phyloP scores from a whole-genome alignment of 805 yeast genomes.

The Suhomyces prunicola region DNA sequence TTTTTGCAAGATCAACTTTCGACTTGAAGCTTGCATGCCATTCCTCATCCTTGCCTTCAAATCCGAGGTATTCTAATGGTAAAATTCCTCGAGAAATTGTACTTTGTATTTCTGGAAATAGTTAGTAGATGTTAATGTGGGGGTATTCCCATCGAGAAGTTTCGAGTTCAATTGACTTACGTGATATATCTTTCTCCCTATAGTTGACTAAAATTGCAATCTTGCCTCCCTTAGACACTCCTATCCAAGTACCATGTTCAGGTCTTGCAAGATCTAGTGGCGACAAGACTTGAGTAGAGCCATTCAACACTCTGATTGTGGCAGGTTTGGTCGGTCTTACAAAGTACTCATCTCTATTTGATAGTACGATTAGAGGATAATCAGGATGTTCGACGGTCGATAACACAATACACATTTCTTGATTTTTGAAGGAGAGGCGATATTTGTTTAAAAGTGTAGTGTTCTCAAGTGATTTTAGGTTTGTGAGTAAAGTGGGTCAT shows the following conservation, averaged over 20 bases:
- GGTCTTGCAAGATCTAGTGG: slow-evolving; percentile 73
- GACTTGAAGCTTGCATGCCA: slow-evolving; percentile 41
- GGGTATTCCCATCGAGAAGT: background rate
- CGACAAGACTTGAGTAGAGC: slow-evolving; percentile 44
- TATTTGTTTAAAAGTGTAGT: background rate
- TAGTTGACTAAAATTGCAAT: slow-evolving; percentile 76
- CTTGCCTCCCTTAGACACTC: slow-evolving; percentile 55
- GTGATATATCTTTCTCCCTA: slow-evolving; percentile 42
- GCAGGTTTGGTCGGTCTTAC: slow-evolving; percentile 69
- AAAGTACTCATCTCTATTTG: slow-evolving; percentile 87
- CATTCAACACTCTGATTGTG: slow-evolving; percentile 26
- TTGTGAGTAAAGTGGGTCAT: background rate
- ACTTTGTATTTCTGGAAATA: background rate
- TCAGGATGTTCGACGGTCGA: slow-evolving; percentile 67
- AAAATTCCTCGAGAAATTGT: slow-evolving; percentile 51
- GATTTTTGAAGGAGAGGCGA: background rate
- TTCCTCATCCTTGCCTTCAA: slow-evolving; percentile 24
- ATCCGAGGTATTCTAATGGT: slow-evolving; percentile 44
- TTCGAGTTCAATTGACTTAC: background rate
- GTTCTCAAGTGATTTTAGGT: background rate
- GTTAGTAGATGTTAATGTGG: background rate
- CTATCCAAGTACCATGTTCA: slow-evolving; percentile 92
- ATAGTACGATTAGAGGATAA: slow-evolving; percentile 69
- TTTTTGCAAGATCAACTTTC: slow-evolving; percentile 17
- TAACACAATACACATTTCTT: slow-evolving; percentile 72